phyloP scores from a whole-genome alignment of 192 early-diverging fungal genomes.

The Linderina pennispora region DNA sequence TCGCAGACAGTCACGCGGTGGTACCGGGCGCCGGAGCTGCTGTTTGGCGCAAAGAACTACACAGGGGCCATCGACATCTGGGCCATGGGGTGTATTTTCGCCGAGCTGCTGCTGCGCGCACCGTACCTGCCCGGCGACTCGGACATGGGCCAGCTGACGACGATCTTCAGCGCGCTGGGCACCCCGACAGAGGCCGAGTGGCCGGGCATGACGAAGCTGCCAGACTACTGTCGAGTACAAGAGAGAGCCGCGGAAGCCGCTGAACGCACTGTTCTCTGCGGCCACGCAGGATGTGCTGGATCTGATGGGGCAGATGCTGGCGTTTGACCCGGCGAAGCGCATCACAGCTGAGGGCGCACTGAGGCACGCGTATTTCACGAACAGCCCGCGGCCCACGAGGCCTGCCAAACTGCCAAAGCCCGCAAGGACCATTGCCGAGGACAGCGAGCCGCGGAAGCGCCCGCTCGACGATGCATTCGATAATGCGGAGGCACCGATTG shows the following conservation, averaged over 20 bases:
- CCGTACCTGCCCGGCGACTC: slow-evolving; percentile 86
- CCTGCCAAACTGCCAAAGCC: slow-evolving; percentile 36
- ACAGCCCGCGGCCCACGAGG: slow-evolving; percentile 26
- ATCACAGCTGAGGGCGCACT: slow-evolving; percentile 72
- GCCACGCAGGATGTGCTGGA: slow-evolving; percentile 78
- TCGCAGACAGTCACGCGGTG: slow-evolving; percentile 94
- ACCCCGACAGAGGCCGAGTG: slow-evolving; percentile 79
- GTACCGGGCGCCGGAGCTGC: slow-evolving; percentile 94
- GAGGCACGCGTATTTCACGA: slow-evolving; percentile 31
- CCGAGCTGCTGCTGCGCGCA: slow-evolving; percentile 86
- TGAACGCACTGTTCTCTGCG: slow-evolving; percentile 73
- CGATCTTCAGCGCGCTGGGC: slow-evolving; percentile 73
- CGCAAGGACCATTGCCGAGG: background rate
- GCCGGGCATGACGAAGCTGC: slow-evolving; percentile 69
- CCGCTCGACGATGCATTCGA: slow-evolving; percentile 22
- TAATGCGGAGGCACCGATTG: slow-evolving; percentile 10
- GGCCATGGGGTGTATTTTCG: slow-evolving; percentile 98
- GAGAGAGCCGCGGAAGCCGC: slow-evolving; percentile 62
- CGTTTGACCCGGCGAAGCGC: slow-evolving; percentile 78
- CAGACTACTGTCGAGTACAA: slow-evolving; percentile 70
- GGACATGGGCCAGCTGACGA: slow-evolving; percentile 69
- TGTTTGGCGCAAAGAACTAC: slow-evolving; percentile 86
- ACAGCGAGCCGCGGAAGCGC: slow-evolving; percentile 10
- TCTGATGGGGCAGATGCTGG: slow-evolving; percentile 80
- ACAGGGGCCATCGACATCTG: slow-evolving; percentile 91